These are phyloP conservation scores for Nakazawaea ishiwadae DNA, from an alignment of 805 yeast genomes.

Conservation along the genomic window DNA sequence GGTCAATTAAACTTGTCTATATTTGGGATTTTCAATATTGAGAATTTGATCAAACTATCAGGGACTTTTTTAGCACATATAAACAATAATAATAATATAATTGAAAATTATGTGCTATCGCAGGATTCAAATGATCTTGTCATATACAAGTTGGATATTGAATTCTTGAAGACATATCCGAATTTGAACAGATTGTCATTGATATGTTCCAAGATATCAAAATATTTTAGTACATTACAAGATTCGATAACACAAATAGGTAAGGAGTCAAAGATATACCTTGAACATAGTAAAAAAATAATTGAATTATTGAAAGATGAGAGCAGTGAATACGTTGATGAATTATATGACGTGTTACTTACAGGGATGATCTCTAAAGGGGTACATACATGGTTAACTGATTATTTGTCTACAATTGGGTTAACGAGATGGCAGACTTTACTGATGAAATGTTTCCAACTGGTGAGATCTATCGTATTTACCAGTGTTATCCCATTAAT, in stretches of 20 bases:
- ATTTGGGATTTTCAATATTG: slow-evolving; percentile 29
- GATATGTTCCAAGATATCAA: slow-evolving; percentile 30
- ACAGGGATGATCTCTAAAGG: slow-evolving; percentile 50
- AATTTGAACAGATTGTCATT: slow-evolving; percentile 25
- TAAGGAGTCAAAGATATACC: slow-evolving; percentile 29
- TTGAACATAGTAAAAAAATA: slow-evolving; percentile 32
- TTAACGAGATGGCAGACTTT: slow-evolving; percentile 47
- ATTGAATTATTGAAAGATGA: slow-evolving; percentile 33
- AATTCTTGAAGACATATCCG: slow-evolving; percentile 20
- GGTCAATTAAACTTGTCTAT: slow-evolving; percentile 22
- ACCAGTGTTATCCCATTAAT: slow-evolving; percentile 48
- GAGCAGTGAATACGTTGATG: slow-evolving; percentile 28
- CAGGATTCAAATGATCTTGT: slow-evolving; percentile 18
- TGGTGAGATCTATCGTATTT: slow-evolving; percentile 40
- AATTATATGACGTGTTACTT: slow-evolving; percentile 41
- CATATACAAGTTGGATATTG: slow-evolving; percentile 20
- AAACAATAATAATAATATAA: slow-evolving; percentile 16
- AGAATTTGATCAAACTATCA: slow-evolving; percentile 16
- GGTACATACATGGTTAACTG: slow-evolving; percentile 55
- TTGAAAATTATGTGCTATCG: slow-evolving; percentile 21
- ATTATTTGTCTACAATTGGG: slow-evolving; percentile 66
- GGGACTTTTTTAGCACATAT: slow-evolving; percentile 15
- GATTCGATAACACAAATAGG: slow-evolving; percentile 25
- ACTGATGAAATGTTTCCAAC: slow-evolving; percentile 48
- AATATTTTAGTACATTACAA: slow-evolving; percentile 28